phyloP scores from a whole-genome alignment of 306 rosid species.

The Vigna nakashimae region DNA sequence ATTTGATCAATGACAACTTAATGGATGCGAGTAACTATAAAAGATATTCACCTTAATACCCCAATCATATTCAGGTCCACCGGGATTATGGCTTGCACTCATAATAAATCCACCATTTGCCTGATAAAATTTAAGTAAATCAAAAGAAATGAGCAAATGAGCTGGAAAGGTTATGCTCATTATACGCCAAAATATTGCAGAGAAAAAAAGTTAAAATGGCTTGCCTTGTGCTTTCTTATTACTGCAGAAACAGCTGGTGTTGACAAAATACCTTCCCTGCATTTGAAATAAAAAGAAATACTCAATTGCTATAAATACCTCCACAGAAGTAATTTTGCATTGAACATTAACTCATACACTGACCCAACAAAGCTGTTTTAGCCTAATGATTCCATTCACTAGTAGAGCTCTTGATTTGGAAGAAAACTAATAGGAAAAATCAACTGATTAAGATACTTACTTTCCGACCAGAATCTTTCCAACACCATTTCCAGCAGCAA shows the following conservation, averaged over 20 bases:
- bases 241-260: slow-evolving; percentile 99
- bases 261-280: slow-evolving; percentile 92
- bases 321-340: slow-evolving; percentile 14
- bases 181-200: slow-evolving; percentile 40
- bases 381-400: not conserved
- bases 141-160: slow-evolving; percentile 15
- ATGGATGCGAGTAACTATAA: slow-evolving; percentile 22
- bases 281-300: slow-evolving; percentile 32
- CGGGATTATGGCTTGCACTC: slow-evolving; percentile 99
- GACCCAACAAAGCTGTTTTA: slow-evolving; percentile 25
- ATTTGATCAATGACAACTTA: slow-evolving; percentile 27
- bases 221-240: slow-evolving; percentile 87
- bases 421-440: slow-evolving; percentile 34
- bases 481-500: slow-evolving; percentile 96
- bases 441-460: slow-evolving; percentile 61
- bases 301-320: slow-evolving; percentile 34
- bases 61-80: slow-evolving; percentile 99
- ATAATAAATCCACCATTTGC: slow-evolving; percentile 98
- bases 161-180: slow-evolving; percentile 26
- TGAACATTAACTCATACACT: slow-evolving; percentile 20
- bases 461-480: slow-evolving; percentile 92
- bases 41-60: slow-evolving; percentile 85
- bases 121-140: slow-evolving; percentile 51
- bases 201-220: slow-evolving; percentile 36
- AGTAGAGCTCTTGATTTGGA: slow-evolving; percentile 27